These are phyloP conservation scores for Ammopiptanthus mongolicus DNA, from an alignment of 306 rosid species.

Conservation along the genomic window DNA sequence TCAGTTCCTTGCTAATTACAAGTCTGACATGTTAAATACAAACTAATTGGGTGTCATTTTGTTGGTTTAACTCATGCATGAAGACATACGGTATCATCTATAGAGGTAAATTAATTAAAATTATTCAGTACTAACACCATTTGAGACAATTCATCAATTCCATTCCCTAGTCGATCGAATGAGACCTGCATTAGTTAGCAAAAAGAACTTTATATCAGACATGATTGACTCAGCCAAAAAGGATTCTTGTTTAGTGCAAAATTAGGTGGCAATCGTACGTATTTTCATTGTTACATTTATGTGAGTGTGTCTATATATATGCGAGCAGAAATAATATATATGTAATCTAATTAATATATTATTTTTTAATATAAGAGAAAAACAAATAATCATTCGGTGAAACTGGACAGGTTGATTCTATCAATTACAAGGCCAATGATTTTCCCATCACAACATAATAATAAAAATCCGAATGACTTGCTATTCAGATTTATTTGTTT, in stretches of 20 bases:
- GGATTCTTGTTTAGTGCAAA: slow-evolving; percentile 43
- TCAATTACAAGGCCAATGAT: slow-evolving; percentile 38
- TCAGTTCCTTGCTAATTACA: no score
- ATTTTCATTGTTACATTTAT: slow-evolving; percentile 14
- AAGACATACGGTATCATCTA: no score
- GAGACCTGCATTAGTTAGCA: slow-evolving; percentile 18
- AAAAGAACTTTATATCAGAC: slow-evolving; percentile 36
- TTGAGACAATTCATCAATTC: slow-evolving; percentile 2
- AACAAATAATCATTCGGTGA: background rate
- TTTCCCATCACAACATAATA: slow-evolving; percentile 29
- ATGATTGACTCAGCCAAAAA: slow-evolving; percentile 49
- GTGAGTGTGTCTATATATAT: background rate
- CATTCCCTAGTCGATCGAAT: slow-evolving; percentile 8
- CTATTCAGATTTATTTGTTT: background rate
- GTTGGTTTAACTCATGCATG: no score
- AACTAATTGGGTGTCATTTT: no score
- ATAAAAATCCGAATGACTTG: slow-evolving; percentile 16
- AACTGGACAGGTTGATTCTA: slow-evolving; percentile 33
- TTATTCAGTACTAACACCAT: no score
- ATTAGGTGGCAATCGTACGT: slow-evolving; percentile 48
- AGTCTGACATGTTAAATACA: no score
- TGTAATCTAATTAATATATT: background rate
- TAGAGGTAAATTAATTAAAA: no score
- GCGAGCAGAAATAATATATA: background rate
- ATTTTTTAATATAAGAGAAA: background rate